A percentile compares a stretch with the other conserved stretches of the same genome.
phyloP scores from a whole-genome alignment of 495 filamentous ascomycete species.

The Pseudomonodictys pantanalensis region DNA sequence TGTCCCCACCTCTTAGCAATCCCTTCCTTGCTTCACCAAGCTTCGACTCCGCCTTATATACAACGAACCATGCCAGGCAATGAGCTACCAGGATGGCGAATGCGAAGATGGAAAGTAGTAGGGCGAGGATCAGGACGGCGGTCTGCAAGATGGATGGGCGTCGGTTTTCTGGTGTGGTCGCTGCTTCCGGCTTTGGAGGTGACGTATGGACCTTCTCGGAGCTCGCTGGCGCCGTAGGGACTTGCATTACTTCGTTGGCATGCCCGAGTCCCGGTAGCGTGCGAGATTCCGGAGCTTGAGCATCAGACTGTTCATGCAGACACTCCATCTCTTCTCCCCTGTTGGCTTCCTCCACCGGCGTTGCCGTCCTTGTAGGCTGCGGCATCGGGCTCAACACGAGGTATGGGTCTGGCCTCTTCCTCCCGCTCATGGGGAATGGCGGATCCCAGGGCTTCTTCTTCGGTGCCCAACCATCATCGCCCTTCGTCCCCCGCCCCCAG shows the following conservation, averaged over 20 bases:
- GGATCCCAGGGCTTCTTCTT: slow-evolving; percentile 22
- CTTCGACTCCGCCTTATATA: slow-evolving; percentile 22
- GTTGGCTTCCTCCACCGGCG: neutral
- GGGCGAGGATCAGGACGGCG: neutral
- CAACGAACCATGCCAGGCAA: slow-evolving; percentile 18
- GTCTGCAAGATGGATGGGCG: neutral
- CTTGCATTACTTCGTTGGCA: too few relatives aligned
- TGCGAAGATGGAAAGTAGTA: slow-evolving; percentile 7
- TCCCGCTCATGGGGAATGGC: slow-evolving; percentile 8
- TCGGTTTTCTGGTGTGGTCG: neutral
- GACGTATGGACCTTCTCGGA: neutral
- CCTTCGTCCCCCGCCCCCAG: neutral
- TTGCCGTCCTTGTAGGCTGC: neutral
- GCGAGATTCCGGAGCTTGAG: too few relatives aligned
- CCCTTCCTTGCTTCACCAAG: slow-evolving; percentile 15
- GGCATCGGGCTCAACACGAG: neutral
- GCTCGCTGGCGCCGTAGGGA: neutral
- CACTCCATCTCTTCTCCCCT: neutral
- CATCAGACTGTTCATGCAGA: neutral
- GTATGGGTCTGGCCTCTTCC: neutral
- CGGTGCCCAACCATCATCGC: neutral
- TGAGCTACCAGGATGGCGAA: slow-evolving; percentile 22
- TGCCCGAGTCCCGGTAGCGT: too few relatives aligned
- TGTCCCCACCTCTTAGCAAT: slow-evolving; percentile 18
- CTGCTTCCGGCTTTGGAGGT: neutral